Base-by-base conservation (phyloP, 192 early-diverging fungal genomes). In the Spinellus fusiger region DNA sequence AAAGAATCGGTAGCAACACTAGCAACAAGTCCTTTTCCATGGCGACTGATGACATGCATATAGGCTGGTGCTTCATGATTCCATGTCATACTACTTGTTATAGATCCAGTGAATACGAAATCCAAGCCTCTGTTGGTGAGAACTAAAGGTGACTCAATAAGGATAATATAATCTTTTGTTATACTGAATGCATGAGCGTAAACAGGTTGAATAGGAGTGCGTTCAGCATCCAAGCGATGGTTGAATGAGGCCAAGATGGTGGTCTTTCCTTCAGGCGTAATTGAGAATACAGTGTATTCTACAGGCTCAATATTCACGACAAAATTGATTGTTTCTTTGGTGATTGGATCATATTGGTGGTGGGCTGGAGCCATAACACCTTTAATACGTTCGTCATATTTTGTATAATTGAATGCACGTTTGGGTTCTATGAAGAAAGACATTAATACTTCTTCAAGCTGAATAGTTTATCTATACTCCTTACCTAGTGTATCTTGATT, bases 151-250 rank as follows among this genome's bases (percentile, higher is more conserved):
- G 70, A 78, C 56, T 75, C 74, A 25, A 71, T 65, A 12, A 84
- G 46, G 8, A 86, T 59, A 32, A 86, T 59, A 70, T 83, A 85
- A n/a, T 77, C 70, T 56, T 78, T 70, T 22, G 83, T 83, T 37
- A 77, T 34, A 2, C 56, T 54, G 54, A 86, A 82, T n/a, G 76
- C 75, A 59, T 86, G 85, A 25, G 77, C 68, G 49, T 85, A 86
- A 1, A 73, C 48, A 9, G 76, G 40, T 4, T 33, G 54, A n/a
- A 71, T 44, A 37, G 34, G 54, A 9, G 53, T 16, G 1, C 23
- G 15, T 7, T 28, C 5, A 38, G 47, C 35, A 25, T 71, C 59
- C 2, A 56, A 15, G 8, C 62, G 32, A 18, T 57, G 63, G 6
- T 28, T 54, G 13, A 71, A 28, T 0, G 54, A 56, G 8, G 63